Conservation (phyloP, 805 yeast genomes). For the Hemisphaericaspora nanyangensis region DNA sequence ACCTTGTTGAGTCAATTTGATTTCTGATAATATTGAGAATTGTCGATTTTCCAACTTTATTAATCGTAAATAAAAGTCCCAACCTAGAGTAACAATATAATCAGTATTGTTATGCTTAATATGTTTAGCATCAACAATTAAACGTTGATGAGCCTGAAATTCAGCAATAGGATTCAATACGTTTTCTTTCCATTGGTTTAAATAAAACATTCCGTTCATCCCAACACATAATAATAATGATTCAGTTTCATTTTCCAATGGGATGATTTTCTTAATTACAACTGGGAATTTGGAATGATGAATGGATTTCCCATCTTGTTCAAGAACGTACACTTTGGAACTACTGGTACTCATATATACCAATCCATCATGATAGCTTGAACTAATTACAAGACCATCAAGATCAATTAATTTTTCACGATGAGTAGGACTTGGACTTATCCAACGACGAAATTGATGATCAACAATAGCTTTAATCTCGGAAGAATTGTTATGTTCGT, state of each 20-base stretch:
- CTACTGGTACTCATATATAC: constrained; percentile 18
- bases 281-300: constrained; percentile 16
- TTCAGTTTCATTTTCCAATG: constrained; percentile 19
- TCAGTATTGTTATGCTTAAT: constrained; percentile 16
- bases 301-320: constrained; percentile 12
- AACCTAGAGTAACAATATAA: constrained; percentile 53
- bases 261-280: constrained; percentile 35
- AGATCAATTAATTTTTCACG: constrained; percentile 9
- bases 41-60: constrained; percentile 21
- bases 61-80: constrained; percentile 48
- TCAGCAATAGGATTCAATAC: constrained; percentile 10
- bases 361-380: constrained; percentile 8
- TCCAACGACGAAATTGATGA: constrained; percentile 23
- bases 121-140: constrained; percentile 36
- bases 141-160: constrained; percentile 30
- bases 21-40: constrained; percentile 12
- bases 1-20: constrained; percentile 47
- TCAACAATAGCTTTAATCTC: constrained; percentile 8
- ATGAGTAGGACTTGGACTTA: constrained; percentile 25
- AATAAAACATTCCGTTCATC: constrained; percentile 47
- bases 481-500: not conserved
- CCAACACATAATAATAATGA: constrained; percentile 39
- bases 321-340: constrained; percentile 14
- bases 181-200: constrained; percentile 6
- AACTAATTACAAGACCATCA: constrained; percentile 24